Base-by-base conservation (phyloP, 768 basidiomycete genomes). In the Lentinula sp. region DNA sequence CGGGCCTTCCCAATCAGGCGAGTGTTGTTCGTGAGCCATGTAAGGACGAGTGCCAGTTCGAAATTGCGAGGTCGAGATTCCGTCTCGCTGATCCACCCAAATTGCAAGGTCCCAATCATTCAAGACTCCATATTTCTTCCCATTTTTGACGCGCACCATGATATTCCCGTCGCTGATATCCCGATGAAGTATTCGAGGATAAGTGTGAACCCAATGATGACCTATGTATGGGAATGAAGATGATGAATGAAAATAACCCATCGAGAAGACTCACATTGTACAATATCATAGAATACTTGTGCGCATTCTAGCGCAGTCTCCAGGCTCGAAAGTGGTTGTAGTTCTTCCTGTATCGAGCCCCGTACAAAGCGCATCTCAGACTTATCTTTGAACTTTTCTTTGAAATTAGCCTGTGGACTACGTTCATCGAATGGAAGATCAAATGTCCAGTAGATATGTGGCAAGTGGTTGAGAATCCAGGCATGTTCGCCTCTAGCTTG, bases 131-230 rank as follows among this genome's bases (percentile, higher is more conserved):
- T 57, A 45, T 18, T 43, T 37, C 13, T 36, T 43, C 18, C 32
- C 41, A 36, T 45, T 18, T 1, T 32, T 45, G 6, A 5, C 18
- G 8, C 56, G 39, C 28, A 57, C 32, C 56, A 46, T 57, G 20
- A 57, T 57, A 45, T 57, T 57, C 18, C 33, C 56, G 4, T 32
- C 42, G 45, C 56, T 57, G 42, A 57, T 43, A 41, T 57, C 42
- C 12, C 56, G 56, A 46, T 57, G 56, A 46, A 57, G 56, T 1
- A 57, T 39, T 43, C 4, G 10, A 6, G 56, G 56, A 35, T 57
- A 46, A 6, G 45, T 36, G 6, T 10, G 16, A 28, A 46, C 42
- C 56, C 56, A 57, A 15, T 46, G 23, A 45, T 57, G 56, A 45
- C 41, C 56, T 54, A 37, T 23, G 1, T 20, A 7, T 5, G 4